Evolutionary conservation across 441 rosid species (phyloP).

Genomic region (Arabidopsis hybrid): DNA sequence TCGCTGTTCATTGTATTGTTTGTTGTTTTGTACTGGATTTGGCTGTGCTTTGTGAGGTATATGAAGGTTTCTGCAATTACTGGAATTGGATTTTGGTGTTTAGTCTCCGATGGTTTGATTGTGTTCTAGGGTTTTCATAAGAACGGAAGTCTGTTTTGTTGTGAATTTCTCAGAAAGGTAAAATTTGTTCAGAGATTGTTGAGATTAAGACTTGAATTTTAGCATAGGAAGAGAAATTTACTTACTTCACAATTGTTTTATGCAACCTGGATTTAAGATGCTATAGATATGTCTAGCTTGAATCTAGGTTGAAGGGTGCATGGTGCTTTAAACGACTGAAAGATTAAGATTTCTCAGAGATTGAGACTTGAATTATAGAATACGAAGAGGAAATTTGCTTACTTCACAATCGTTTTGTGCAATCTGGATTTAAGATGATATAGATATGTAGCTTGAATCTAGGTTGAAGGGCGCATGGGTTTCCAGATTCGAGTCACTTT

Average conservation of each 20-base stretch:
- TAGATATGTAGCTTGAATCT: no score
- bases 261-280: conserved; percentile 23
- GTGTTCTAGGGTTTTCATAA: conserved; percentile 43
- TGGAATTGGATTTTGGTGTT: conserved; percentile 34
- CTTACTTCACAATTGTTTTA: conserved; percentile 16
- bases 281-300: conserved; percentile 1
- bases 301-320: conserved; percentile 15
- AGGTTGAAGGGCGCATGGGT: conserved; percentile 3
- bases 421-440: no score
- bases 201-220: conserved; percentile 16
- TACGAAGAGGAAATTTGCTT: no score
- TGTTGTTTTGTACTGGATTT: conserved; percentile 21
- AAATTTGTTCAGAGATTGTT: conserved; percentile 17
- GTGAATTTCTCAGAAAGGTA: conserved; percentile 17
- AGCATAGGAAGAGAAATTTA: neutral
- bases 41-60: conserved; percentile 10
- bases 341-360: no score
- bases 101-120: conserved; percentile 36
- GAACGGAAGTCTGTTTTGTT: neutral
- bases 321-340: neutral
- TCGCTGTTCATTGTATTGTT: conserved; percentile 25
- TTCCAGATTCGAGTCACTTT: conserved; percentile 36
- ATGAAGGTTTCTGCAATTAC: conserved; percentile 32
- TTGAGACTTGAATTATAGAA: no score
- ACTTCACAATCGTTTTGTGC: no score